These are phyloP conservation scores for Penicillium arizonense DNA, from an alignment of 495 filamentous ascomycete genomes.

Conservation along the genomic window DNA sequence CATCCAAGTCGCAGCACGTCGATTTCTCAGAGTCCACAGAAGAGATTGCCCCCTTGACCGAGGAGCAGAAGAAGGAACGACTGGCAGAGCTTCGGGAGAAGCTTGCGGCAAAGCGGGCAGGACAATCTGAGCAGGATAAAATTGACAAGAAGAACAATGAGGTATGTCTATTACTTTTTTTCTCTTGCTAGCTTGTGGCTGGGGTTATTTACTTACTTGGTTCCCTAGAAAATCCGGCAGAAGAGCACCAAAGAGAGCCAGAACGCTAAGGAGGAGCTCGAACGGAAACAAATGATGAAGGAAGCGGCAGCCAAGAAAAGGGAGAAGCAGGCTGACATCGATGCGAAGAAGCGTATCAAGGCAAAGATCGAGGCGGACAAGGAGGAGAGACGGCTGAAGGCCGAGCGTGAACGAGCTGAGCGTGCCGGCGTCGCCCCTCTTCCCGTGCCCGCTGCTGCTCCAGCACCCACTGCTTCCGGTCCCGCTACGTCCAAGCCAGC, in stretches of 20 bases:
- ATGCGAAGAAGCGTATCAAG: constrained; percentile 82
- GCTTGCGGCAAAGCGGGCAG: constrained; percentile 69
- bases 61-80: constrained; percentile 81
- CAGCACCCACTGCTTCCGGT: constrained; percentile 37
- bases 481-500: constrained; percentile 55
- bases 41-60: constrained; percentile 84
- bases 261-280: constrained; percentile 77
- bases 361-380: constrained; percentile 92
- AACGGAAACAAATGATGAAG: constrained; percentile 85
- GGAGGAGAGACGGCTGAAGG: constrained; percentile 75
- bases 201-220: background rate
- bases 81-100: constrained; percentile 72
- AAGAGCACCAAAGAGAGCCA: constrained; percentile 81
- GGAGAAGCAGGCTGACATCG: constrained; percentile 85
- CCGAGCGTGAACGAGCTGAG: constrained; percentile 79
- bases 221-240: constrained; percentile 70
- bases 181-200: background rate
- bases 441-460: constrained; percentile 36
- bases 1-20: constrained; percentile 80
- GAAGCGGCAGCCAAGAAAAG: constrained; percentile 77
- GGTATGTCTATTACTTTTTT: constrained; percentile 39
- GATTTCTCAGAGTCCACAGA: constrained; percentile 93
- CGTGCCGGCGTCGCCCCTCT: constrained; percentile 68
- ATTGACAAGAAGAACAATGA: constrained; percentile 88
- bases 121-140: constrained; percentile 72